Evolutionary conservation across 345 rosid species (phyloP).

Genomic region (Eucalyptus virginea): DNA sequence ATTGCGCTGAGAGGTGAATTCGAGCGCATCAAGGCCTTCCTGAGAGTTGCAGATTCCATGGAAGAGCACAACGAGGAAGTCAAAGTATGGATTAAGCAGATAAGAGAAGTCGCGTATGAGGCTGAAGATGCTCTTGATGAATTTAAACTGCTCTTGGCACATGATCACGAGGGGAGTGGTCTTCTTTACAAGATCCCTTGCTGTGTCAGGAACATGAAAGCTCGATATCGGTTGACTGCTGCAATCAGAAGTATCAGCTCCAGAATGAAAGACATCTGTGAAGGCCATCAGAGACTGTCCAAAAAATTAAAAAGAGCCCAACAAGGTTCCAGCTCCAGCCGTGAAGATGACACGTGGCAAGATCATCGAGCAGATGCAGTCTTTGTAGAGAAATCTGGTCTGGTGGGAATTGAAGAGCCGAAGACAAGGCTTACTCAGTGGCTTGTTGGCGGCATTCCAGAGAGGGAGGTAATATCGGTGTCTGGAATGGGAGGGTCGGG

Average conservation of each 20-base stretch:
- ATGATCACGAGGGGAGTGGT: background rate
- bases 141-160: constrained; percentile 1
- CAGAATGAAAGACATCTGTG: background rate
- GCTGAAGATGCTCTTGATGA: constrained; percentile 22
- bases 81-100: constrained; percentile 17
- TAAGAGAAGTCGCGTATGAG: constrained; percentile 16
- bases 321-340: background rate
- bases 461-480: constrained; percentile 6
- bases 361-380: constrained; percentile 15
- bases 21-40: constrained; percentile 9
- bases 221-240: constrained; percentile 5
- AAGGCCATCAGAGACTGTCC: constrained; percentile 4
- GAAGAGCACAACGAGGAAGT: constrained; percentile 4
- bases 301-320: background rate
- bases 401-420: constrained; percentile 22
- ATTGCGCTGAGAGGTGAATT: constrained; percentile 1
- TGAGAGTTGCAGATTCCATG: constrained; percentile 10
- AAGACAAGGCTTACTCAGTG: constrained; percentile 2
- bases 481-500: constrained; percentile 34
- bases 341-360: background rate
- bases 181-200: background rate
- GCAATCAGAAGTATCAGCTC: constrained; percentile 5
- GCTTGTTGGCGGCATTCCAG: constrained; percentile 1
- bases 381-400: constrained; percentile 12
- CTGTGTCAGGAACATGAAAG: constrained; percentile 7